A percentile compares a stretch with the other conserved stretches of the same genome.
These are phyloP conservation scores for Lactarius trivialis DNA, from an alignment of 768 basidiomycete species.

Conservation along the genomic window DNA sequence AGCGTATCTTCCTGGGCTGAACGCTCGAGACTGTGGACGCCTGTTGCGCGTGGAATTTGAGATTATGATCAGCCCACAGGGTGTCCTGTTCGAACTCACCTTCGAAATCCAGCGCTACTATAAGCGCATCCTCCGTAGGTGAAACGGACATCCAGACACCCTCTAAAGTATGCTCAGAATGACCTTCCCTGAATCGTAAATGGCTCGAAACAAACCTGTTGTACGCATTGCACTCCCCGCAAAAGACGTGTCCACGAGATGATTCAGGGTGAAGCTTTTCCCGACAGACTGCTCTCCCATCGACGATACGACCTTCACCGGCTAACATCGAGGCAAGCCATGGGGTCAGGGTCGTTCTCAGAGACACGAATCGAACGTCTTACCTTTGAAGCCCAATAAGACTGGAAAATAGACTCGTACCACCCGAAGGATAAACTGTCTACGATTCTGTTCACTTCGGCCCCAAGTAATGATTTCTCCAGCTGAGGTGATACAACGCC, in stretches of 20 bases:
- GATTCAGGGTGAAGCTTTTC: conserved; percentile 53
- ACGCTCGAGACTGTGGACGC: conserved; percentile 60
- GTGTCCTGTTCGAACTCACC: conserved; percentile 29
- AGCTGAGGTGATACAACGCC: conserved; percentile 44
- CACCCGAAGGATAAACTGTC: conserved; percentile 53
- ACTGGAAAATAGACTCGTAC: conserved; percentile 60
- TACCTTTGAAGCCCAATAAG: conserved; percentile 55
- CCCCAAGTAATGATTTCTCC: conserved; percentile 53
- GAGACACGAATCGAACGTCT: neutral
- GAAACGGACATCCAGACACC: conserved; percentile 67
- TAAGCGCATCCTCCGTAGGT: conserved; percentile 46
- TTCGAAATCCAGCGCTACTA: conserved; percentile 62
- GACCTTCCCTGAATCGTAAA: neutral
- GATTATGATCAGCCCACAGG: neutral
- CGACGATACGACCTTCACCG: conserved; percentile 58
- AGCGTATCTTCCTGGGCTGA: conserved; percentile 60
- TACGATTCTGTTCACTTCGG: conserved; percentile 52
- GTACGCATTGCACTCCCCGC: conserved; percentile 61
- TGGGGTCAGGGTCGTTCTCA: neutral
- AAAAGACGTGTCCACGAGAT: conserved; percentile 58
- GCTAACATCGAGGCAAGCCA: conserved; percentile 31
- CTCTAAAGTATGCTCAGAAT: conserved; percentile 29
- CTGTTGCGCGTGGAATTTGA: conserved; percentile 25
- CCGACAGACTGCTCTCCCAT: conserved; percentile 68
- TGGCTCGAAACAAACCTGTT: conserved; percentile 31